A percentile compares a stretch with the other conserved stretches of the same genome.
Evolutionary conservation across 768 basidiomycete species (phyloP).

Genomic region (Tulasnella sp.): DNA sequence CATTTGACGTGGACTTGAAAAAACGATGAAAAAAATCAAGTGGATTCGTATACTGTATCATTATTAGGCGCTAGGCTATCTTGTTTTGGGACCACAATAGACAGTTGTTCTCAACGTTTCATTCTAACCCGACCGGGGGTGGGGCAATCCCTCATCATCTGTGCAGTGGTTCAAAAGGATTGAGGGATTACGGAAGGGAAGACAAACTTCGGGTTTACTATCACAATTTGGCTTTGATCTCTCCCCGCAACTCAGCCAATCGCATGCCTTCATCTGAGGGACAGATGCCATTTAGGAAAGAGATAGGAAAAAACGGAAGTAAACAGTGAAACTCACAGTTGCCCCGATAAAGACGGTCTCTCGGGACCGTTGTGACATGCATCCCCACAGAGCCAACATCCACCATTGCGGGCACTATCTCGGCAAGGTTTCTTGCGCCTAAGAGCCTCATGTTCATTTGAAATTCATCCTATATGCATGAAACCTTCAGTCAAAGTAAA

Average conservation of each 20-base stretch:
- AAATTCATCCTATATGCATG: slow-evolving; percentile 66
- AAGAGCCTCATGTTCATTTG: slow-evolving; percentile 95
- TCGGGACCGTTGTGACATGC: slow-evolving; percentile 57
- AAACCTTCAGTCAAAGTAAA: neutral
- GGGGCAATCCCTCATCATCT: too few relatives aligned
- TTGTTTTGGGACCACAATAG: too few relatives aligned
- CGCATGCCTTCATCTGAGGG: neutral
- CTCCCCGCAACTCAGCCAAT: neutral
- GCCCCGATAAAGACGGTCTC: slow-evolving; percentile 57
- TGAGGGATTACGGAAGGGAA: too few relatives aligned
- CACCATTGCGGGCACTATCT: slow-evolving; percentile 82
- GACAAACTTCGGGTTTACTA: too few relatives aligned
- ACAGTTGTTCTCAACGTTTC: too few relatives aligned
- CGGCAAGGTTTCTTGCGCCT: slow-evolving; percentile 66
- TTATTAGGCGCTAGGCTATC: too few relatives aligned
- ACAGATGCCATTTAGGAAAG: neutral
- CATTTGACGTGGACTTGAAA: too few relatives aligned
- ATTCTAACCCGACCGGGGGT: too few relatives aligned
- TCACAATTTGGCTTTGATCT: neutral
- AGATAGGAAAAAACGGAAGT: neutral
- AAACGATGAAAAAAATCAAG: too few relatives aligned
- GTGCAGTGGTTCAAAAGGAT: too few relatives aligned
- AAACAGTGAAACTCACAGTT: slow-evolving; percentile 79
- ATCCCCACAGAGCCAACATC: slow-evolving; percentile 57
- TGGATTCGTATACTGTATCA: too few relatives aligned